Conservation (phyloP, 768 basidiomycete genomes). For the Pisolithus tinctorius region DNA sequence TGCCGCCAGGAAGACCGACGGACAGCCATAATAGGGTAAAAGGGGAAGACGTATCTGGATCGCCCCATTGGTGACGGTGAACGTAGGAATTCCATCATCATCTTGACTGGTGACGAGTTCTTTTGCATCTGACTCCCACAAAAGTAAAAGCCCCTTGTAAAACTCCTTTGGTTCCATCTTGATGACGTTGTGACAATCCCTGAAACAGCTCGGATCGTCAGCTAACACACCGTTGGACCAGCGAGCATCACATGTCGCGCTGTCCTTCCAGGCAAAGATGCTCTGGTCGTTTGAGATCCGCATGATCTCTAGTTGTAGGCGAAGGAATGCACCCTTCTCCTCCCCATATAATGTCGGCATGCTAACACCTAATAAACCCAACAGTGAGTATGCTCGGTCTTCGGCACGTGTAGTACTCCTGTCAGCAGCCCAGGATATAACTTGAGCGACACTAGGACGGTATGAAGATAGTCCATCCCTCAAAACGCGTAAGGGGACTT, state of each 20-base stretch:
- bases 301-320: not conserved
- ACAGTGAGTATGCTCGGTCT: slow-evolving; percentile 13
- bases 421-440: slow-evolving; percentile 14
- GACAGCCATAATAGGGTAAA: not conserved
- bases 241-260: not conserved
- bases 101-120: not conserved
- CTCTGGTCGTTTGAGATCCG: not conserved
- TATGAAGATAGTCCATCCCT: not conserved
- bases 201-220: not conserved
- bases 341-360: slow-evolving; percentile 12
- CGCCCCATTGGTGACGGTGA: not conserved
- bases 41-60: not conserved
- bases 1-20: not conserved
- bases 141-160: not conserved
- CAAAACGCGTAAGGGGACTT: slow-evolving; percentile 2
- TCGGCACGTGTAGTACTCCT: slow-evolving; percentile 11
- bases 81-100: not conserved
- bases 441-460: slow-evolving; percentile 2
- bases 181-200: not conserved
- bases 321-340: not conserved
- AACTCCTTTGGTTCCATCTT: not conserved
- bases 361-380: slow-evolving; percentile 9
- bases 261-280: slow-evolving; percentile 4
- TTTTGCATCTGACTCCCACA: not conserved
- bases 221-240: not conserved